These are phyloP conservation scores for Smittium culicis DNA, from an alignment of 371 early-diverging fungal species.

Conservation along the genomic window DNA sequence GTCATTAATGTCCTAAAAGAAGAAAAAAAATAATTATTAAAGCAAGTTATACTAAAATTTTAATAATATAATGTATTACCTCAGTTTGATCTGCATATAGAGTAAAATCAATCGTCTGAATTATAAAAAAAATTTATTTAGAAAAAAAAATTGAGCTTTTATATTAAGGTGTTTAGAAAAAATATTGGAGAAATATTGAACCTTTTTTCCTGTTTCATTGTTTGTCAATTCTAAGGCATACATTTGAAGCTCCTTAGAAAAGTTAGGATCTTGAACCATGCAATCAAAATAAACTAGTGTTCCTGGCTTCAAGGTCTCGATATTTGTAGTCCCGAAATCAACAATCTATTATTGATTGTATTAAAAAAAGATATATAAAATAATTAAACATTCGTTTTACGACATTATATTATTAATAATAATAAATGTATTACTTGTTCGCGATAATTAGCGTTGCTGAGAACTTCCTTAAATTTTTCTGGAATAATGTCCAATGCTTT, in stretches of 20 bases:
- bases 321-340: slow-evolving; percentile 1
- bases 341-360: neutral
- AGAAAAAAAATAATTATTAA: neutral
- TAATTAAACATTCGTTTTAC: neutral
- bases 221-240: slow-evolving; percentile 5
- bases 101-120: slow-evolving; percentile 6
- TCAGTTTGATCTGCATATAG: neutral
- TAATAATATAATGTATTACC: neutral
- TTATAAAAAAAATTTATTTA: too few relatives aligned
- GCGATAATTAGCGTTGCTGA: neutral
- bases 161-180: neutral
- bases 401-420: neutral
- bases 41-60: neutral
- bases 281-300: slow-evolving; percentile 40
- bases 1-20: neutral
- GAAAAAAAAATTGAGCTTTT: neutral
- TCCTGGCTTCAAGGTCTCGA: slow-evolving; percentile 12
- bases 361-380: neutral
- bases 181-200: neutral
- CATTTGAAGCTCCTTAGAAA: slow-evolving; percentile 32
- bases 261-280: slow-evolving; percentile 46
- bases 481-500: neutral
- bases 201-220: slow-evolving; percentile 2
- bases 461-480: neutral
- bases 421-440: neutral